Conservation (phyloP, 225 moss, liverwort and hornwort species). For the Asterella californica region DNA sequence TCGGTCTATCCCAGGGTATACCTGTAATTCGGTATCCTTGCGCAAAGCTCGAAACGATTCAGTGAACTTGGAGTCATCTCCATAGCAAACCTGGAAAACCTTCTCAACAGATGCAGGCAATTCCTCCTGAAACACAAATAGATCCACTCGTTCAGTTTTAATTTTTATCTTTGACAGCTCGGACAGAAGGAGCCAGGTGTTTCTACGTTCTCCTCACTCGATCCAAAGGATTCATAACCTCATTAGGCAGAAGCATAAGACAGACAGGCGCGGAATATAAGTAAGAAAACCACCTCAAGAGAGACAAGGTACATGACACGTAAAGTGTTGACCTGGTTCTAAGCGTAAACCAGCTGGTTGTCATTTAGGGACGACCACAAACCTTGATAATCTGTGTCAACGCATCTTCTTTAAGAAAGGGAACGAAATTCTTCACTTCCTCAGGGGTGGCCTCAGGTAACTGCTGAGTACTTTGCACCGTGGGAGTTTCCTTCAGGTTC, state of each 20-base stretch:
- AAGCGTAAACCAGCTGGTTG: neutral
- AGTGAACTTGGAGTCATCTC: slow-evolving; percentile 54
- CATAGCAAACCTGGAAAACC: slow-evolving; percentile 53
- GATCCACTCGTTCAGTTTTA: neutral
- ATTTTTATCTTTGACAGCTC: neutral
- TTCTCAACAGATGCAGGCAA: slow-evolving; percentile 68
- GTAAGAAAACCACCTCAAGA: too few species aligned
- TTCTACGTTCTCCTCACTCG: neutral
- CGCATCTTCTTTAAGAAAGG: slow-evolving; percentile 71
- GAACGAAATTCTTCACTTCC: slow-evolving; percentile 44
- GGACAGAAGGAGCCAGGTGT: neutral
- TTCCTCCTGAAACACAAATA: slow-evolving; percentile 48
- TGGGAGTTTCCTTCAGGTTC: slow-evolving; percentile 33
- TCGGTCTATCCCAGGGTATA: neutral
- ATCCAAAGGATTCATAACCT: neutral
- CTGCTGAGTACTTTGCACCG: slow-evolving; percentile 28
- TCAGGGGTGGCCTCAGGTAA: neutral
- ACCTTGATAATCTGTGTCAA: slow-evolving; percentile 65
- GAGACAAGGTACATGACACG: neutral
- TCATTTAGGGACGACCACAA: neutral
- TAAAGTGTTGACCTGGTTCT: neutral
- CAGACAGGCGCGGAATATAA: too few species aligned
- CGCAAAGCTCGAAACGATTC: slow-evolving; percentile 53
- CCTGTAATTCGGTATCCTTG: slow-evolving; percentile 69
- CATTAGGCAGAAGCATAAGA: too few species aligned